These are phyloP conservation scores for Parathielavia appendiculata DNA, from an alignment of 495 filamentous ascomycete genomes.

Conservation along the genomic window DNA sequence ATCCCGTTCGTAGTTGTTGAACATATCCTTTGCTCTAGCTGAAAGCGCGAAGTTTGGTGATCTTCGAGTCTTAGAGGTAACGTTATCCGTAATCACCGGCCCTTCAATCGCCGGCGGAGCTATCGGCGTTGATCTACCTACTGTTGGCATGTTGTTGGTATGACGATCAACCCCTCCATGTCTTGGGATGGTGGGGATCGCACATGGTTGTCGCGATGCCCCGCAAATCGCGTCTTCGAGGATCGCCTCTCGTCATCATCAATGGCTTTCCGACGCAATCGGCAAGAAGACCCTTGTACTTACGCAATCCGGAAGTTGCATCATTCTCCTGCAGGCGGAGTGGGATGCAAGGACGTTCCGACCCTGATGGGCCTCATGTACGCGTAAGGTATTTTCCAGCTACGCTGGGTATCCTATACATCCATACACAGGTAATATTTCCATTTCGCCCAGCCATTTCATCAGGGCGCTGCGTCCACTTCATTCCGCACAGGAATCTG, in stretches of 20 bases:
- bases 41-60: neutral
- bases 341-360: too few species aligned
- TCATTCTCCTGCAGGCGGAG: neutral
- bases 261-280: neutral
- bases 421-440: too few species aligned
- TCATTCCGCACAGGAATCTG: neutral
- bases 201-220: neutral
- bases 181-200: constrained; percentile 13
- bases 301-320: too few species aligned
- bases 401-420: too few species aligned
- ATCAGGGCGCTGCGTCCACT: too few species aligned
- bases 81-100: neutral
- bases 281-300: neutral
- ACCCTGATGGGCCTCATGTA: neutral
- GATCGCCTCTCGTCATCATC: neutral
- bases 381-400: too few species aligned
- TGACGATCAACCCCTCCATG: constrained; percentile 8
- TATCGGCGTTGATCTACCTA: constrained; percentile 2
- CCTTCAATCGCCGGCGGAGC: neutral
- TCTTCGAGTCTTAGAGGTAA: neutral
- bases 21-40: neutral
- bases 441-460: too few species aligned
- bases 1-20: neutral
- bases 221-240: too few species aligned
- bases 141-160: neutral